Evolutionary conservation across 768 basidiomycete genomes (phyloP).

Genomic region (Psilocybe subaeruginosa): DNA sequence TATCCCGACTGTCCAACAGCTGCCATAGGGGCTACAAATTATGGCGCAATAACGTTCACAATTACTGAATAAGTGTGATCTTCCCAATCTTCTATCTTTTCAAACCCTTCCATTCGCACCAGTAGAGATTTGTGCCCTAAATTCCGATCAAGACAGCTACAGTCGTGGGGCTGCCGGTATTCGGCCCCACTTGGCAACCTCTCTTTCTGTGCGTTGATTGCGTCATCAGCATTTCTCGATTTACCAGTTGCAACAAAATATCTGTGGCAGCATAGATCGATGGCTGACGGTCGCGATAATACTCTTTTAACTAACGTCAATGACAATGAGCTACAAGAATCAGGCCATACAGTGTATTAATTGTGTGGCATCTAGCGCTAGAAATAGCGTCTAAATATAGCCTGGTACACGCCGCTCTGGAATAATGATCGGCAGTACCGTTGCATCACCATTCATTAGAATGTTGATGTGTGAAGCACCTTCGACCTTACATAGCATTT

Average conservation of each 20-base stretch:
- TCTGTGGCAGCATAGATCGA: too few species aligned
- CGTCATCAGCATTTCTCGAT: background rate
- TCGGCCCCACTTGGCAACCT: background rate
- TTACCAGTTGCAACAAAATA: too few species aligned
- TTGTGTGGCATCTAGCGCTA: too few species aligned
- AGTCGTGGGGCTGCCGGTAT: background rate
- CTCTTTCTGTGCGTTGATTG: background rate
- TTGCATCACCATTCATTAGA: background rate
- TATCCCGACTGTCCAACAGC: too few species aligned
- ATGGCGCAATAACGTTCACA: background rate
- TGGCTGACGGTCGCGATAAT: too few species aligned
- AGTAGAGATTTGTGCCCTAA: slow-evolving; percentile 3
- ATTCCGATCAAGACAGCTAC: background rate
- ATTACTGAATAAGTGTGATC: background rate
- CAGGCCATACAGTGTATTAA: too few species aligned
- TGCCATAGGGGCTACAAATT: too few species aligned
- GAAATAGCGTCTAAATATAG: background rate
- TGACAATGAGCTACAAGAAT: too few species aligned
- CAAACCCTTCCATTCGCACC: background rate
- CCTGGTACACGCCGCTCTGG: background rate
- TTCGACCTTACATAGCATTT: background rate
- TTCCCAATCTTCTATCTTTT: background rate
- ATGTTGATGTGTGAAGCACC: background rate
- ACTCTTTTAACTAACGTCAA: too few species aligned
- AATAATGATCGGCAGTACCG: background rate